These are phyloP conservation scores for Phytophthora nicotianae DNA, from an alignment of 352 stramenopile species.

Conservation along the genomic window DNA sequence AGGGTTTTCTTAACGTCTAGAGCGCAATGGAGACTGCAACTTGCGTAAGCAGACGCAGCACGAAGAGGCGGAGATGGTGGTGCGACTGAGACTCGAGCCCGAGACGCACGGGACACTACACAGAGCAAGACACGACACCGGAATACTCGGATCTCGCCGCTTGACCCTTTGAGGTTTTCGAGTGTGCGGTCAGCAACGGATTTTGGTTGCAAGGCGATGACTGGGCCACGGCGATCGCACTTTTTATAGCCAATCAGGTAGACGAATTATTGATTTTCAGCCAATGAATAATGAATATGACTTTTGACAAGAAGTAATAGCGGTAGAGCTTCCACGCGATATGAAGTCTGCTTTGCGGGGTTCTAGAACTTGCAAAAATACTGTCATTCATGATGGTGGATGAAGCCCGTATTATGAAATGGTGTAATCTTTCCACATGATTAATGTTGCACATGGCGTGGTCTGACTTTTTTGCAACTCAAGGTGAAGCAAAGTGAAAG, in stretches of 20 bases:
- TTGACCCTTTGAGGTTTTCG: constrained; percentile 10
- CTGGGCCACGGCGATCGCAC: constrained; percentile 27
- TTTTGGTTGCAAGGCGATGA: constrained; percentile 27
- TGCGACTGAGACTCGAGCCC: neutral
- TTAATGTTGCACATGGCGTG: neutral
- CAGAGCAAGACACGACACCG: constrained; percentile 1
- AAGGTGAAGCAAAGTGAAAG: constrained; percentile 1
- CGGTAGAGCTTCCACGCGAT: neutral
- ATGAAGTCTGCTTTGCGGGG: neutral
- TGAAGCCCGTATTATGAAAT: neutral
- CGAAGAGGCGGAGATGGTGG: neutral
- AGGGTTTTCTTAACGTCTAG: constrained; percentile 9
- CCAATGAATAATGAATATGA: constrained; percentile 11
- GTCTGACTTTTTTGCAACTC: neutral
- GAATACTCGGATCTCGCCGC: constrained; percentile 8
- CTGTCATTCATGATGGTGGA: neutral
- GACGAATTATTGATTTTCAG: constrained; percentile 1
- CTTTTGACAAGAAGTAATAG: neutral
- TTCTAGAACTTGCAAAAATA: neutral
- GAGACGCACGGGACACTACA: constrained; percentile 5
- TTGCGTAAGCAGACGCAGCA: constrained; percentile 3
- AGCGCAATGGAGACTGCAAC: neutral
- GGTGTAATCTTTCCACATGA: neutral
- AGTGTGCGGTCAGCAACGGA: constrained; percentile 24
- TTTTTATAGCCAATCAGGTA: constrained; percentile 2